Base-by-base conservation (phyloP, 164 flowering plant genomes). In the Cinnamomum micranthum region DNA sequence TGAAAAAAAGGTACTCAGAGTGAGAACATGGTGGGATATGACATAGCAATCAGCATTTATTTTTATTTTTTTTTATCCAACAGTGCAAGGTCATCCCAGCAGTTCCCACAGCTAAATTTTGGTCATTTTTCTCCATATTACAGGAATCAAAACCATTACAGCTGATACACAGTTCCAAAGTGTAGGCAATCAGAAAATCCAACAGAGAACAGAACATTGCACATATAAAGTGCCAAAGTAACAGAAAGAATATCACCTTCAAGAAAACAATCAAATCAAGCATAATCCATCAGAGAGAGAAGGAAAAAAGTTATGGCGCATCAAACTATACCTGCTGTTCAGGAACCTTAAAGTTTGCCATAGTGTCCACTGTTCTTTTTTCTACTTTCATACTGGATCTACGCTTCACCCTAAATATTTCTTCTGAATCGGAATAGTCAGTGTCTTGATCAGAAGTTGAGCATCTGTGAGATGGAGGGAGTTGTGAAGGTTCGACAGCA, bases 391-490 rank as follows among this genome's bases (percentile, higher is more conserved):
- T 52, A 23, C 88, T 76, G 50, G 88, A 77, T 62, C 93, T 85
- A 12, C 96, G 93, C 76, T 90, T 91, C 50, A 91, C 95, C 83
- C 95, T 80, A 80, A 91, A 93, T 62, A 84, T 85, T 81, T 90
- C 95, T 81, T 90, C 95, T 67, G 88, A 83, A 78, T 90, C 96
- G 73, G 95, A 89, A 80, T 84, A 88, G 81, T 93, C 93, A 80
- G 86, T 82, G 62, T 65, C 81, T 7, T 51, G 77, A 35, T 69
- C 77, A 27, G 69, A 47, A 77, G 50, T 62, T 23, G 25, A 63
- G 68, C 65, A 75, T 66, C 81, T 78, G 60, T 80, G 82, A 28
- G 85, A 73, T 50, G 52, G 66, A 47, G 80, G 75, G 19, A 84
- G 76, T 27, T 65, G 41, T 50, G 82, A 80, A 63, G 83, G 81